Evolutionary conservation across 768 basidiomycete species (phyloP), one percentile per base, ranked within the genome.

Genomic region (Trametes villosa): DNA sequence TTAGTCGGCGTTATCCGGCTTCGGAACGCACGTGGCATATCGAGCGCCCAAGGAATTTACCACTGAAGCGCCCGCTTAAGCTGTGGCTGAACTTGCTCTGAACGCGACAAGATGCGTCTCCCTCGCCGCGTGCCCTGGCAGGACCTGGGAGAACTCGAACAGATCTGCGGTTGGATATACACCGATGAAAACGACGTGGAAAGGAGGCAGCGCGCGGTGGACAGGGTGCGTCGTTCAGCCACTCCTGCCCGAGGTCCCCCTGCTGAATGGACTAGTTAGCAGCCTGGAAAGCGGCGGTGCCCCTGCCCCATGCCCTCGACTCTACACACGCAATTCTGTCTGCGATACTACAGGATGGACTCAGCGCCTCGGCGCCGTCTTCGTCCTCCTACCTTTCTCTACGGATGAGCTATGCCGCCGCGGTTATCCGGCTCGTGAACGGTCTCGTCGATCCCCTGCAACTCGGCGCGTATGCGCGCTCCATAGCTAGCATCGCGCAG

Each of bases 401-500:
- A 54, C 83, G 96, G 20, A 89, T 95, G 67, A 84, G 83, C 60
- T 94, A 93, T 72, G 86, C 92, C 9, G 78, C 89, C 26, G 87
- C 94, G 1, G 78, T 97, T 60, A 89, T 96, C 59, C 80, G 96
- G 31, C 85, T 98, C 65, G 92, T 98, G 65, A 99, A 98, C 67
- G 92, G 94, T 1, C 81, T 98, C 36, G 96, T 98, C 8, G 97
- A 99, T 69, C 94, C 96, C 15, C 79, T 97, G 12, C 97, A 99
- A 69, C 81, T 86, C 11, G 93, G 95, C 8, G 83, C 84, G 20
- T 98, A 91, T 70, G 96, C 97, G 3, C 82, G 95, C 22, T 89
- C 97, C 2, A 98, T 98, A 66, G 86, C 91, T 0, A 86, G 89
- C 40, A 91, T 99, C 62, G 94, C 96, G 1, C 78, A 81, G 3